Base-by-base conservation (phyloP, 345 rosid species). In the Kernera saxatilis region DNA sequence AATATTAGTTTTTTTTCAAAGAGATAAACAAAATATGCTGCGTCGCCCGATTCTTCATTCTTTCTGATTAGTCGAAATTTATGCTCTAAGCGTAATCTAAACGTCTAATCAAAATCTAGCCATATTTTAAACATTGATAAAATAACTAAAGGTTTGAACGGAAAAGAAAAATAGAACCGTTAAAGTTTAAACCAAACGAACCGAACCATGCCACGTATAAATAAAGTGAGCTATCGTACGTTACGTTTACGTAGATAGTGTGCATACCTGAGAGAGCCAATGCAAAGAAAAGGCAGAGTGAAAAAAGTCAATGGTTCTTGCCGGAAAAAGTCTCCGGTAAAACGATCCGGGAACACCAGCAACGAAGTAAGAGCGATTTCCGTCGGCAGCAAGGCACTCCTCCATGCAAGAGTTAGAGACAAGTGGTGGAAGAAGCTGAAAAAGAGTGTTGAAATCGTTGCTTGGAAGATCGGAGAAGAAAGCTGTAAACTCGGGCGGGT, bases 341-440 rank as follows among this genome's bases (percentile, higher is more conserved):
- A 93, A 93, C 0, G 98, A 88, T 8, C 98, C 98, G 0, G 98
- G 92, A 15, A 93, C 97, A 3, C 84, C 98, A 5, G 97, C 96
- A 1, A 78, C 92, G 26, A 88, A 93, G 46, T 88, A 93, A 6
- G 88, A 83, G 13, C 98, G 86, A 64, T 88, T 91, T 43, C 82
- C 84, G 17, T 82, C 84, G 1, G 95, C 83, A 1, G 95, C 91
- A 2, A 92, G 80, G 67, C 93, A 87, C 73, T 90, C 95, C 69
- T 93, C 93, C 96, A 88, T 88, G 77, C 93, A 86, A 8, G 86
- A 82, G 8, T 82, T 84, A 5, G 76, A 78, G 22, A 84, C 88
- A 2, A 82, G 40, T 11, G 93, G 90, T 26, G 97, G 97, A 14
- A 93, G 79, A 61, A 88, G 94, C 68, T 93, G 97, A 71, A 93